Base-by-base conservation (phyloP, 2,329 filamentous ascomycete genomes). In the Xylariaceae sp. region DNA sequence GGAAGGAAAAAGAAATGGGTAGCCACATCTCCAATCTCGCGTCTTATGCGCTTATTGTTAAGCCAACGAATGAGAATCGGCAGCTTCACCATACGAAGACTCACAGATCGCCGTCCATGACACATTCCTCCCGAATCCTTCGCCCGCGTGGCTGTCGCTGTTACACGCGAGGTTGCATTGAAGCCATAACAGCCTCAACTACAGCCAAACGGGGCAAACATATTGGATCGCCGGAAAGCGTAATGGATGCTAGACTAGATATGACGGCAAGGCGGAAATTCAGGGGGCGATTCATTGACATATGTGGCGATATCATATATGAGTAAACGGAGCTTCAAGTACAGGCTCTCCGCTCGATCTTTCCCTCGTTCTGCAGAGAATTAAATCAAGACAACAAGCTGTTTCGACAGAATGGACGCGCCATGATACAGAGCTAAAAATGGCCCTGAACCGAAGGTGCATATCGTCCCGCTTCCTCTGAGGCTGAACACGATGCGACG, bases 21-120 rank as follows among this genome's bases (percentile, higher is more conserved):
- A 39, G 49, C 24, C 39, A 55, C 36, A n/a, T 41, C 26, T 33
- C 11, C 42, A 47, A 57, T 57, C 39, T 50, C 40, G 33, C 44
- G 18, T 46, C 36, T 33, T 27, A 46, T 57, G 45, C 44, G 24
- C 11, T n/a, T 4, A 26, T 23, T 23, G 13, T n/a, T 9, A 8
- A 21, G 7, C 29, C 29, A 32, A 45, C 54, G 50, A 57, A 57
- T 57, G 15, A 42, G 53, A 44, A 51, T 23, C 3, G 10, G 13
- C 3, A 5, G 2, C n/a, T 39, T 4, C 13, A 16, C 23, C n/a
- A 11, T 15, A 29, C 36, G 18, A 23, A 16, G 13, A 26, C 41
- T 26, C 27, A 23, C 20, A 47, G 29, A 26, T 18, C 27, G 27
- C 21, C 18, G 27, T 21, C 42, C 44, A 39, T 20, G 15, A 16